Evolutionary conservation across 352 stramenopile species (phyloP).

Genomic region (Phytophthora meadii): DNA sequence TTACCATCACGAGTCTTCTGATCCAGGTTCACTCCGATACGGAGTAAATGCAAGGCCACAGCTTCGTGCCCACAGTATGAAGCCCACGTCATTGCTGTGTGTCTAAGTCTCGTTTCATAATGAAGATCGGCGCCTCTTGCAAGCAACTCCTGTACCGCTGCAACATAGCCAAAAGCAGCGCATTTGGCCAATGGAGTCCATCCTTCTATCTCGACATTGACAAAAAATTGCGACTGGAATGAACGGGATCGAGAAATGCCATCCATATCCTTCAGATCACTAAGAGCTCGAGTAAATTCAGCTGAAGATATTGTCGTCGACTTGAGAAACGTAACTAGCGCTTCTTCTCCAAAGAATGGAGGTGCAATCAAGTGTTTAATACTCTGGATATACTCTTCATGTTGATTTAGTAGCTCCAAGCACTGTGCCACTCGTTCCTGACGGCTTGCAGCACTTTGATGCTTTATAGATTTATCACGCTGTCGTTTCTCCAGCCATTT

Average conservation of each 20-base stretch:
- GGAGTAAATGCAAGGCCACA: slow-evolving; percentile 61
- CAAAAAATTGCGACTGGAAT: slow-evolving; percentile 44
- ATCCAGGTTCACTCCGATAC: slow-evolving; percentile 38
- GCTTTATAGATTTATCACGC: slow-evolving; percentile 38
- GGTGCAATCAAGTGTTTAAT: slow-evolving; percentile 43
- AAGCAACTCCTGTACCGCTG: slow-evolving; percentile 49
- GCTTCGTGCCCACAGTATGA: slow-evolving; percentile 76
- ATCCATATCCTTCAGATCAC: slow-evolving; percentile 26
- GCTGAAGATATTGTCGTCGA: slow-evolving; percentile 22
- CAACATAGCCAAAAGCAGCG: slow-evolving; percentile 54
- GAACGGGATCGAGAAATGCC: neutral
- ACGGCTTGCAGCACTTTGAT: slow-evolving; percentile 42
- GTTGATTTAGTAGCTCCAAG: slow-evolving; percentile 38
- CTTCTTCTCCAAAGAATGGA: slow-evolving; percentile 50
- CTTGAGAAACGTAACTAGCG: slow-evolving; percentile 47
- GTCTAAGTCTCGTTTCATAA: slow-evolving; percentile 61
- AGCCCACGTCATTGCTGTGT: slow-evolving; percentile 82
- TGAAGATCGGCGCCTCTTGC: slow-evolving; percentile 48
- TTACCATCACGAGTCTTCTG: slow-evolving; percentile 64
- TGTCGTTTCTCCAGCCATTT: slow-evolving; percentile 48
- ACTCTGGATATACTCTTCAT: slow-evolving; percentile 38
- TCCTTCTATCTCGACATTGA: slow-evolving; percentile 67
- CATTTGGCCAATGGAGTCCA: slow-evolving; percentile 81
- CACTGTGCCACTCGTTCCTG: slow-evolving; percentile 49
- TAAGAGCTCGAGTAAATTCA: slow-evolving; percentile 29